These are phyloP conservation scores for Astragalus glycyphyllos DNA, from an alignment of 306 rosid species.

Conservation along the genomic window DNA sequence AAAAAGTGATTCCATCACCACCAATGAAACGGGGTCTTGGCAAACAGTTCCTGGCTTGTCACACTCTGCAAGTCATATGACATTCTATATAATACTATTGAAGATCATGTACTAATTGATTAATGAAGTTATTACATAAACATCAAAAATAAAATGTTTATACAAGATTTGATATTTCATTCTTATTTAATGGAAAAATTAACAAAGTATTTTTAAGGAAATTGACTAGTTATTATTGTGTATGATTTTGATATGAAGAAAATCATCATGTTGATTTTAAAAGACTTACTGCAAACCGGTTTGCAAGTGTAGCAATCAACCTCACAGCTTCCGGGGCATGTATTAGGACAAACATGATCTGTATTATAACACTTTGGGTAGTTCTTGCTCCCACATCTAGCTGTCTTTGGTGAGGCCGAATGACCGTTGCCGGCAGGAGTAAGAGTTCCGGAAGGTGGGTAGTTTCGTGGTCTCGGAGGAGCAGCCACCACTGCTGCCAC, in stretches of 20 bases:
- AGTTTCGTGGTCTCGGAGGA: too few species aligned
- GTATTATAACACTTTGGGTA: conserved; percentile 51
- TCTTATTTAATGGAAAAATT: too few species aligned
- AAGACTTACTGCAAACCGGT: conserved; percentile 65
- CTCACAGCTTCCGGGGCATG: conserved; percentile 60
- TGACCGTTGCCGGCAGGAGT: not conserved
- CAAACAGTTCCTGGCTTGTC: conserved; percentile 51
- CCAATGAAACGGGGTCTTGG: too few species aligned
- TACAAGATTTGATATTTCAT: too few species aligned
- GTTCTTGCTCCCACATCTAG: conserved; percentile 51
- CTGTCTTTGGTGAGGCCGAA: conserved; percentile 28
- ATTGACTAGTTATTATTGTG: too few species aligned
- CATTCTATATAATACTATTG: not conserved
- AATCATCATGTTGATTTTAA: too few species aligned
- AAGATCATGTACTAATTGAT: too few species aligned
- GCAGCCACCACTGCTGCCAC: too few species aligned
- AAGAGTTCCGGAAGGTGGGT: too few species aligned
- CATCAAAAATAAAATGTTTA: too few species aligned
- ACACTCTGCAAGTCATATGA: conserved; percentile 4
- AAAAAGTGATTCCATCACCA: too few species aligned
- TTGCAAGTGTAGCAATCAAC: conserved; percentile 67
- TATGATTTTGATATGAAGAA: not conserved
- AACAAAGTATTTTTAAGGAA: too few species aligned
- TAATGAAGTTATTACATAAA: not conserved
- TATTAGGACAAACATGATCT: conserved; percentile 52